Evolutionary conservation across 2,329 filamentous ascomycete genomes (phyloP).

Genomic region (Alternaria tenuissima): DNA sequence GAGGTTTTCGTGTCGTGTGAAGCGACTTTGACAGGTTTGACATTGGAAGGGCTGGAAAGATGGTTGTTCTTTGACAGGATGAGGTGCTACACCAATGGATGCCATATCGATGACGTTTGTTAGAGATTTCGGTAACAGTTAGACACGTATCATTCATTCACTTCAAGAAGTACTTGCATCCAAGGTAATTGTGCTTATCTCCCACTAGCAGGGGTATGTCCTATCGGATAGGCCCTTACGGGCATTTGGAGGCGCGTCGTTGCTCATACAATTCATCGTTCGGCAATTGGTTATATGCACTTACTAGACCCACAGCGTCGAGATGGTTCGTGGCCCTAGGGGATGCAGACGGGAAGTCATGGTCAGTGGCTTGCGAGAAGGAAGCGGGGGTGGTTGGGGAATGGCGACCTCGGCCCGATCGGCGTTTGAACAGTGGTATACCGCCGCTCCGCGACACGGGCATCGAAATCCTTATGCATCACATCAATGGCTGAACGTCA

Average conservation of each 20-base stretch:
- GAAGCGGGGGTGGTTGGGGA: neutral
- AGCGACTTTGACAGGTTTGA: slow-evolving; percentile 28
- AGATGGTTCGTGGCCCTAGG: neutral
- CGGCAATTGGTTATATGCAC: neutral
- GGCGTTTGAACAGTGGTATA: neutral
- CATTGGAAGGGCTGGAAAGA: slow-evolving; percentile 31
- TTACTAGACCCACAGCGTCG: neutral
- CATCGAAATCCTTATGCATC: neutral
- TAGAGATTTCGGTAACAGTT: neutral
- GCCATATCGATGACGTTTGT: neutral
- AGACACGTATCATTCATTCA: neutral
- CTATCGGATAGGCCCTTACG: neutral
- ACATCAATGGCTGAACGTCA: neutral
- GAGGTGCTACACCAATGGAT: neutral
- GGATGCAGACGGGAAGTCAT: neutral
- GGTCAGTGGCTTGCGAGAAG: neutral
- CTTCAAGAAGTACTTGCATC: neutral
- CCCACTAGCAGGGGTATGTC: neutral
- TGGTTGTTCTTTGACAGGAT: neutral
- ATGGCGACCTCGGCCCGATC: neutral
- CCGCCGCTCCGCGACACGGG: no score
- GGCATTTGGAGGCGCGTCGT: neutral
- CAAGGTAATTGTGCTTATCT: neutral
- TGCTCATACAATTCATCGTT: neutral
- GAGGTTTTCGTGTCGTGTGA: slow-evolving; percentile 33